phyloP scores from a whole-genome alignment of 805 yeast species.

The Scheffersomyces lignosus region DNA sequence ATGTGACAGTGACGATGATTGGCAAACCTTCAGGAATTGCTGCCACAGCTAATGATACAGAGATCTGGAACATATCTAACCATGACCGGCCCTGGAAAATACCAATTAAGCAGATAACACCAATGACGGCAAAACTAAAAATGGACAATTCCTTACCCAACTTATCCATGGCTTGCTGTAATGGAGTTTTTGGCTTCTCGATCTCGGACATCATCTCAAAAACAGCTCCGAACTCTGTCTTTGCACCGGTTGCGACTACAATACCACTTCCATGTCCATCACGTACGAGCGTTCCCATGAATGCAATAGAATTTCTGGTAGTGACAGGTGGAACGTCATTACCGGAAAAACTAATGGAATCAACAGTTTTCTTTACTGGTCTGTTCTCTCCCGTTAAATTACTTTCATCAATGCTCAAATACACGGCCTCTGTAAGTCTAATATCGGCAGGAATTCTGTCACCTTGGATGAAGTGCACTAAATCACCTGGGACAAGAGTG shows the following conservation, averaged over 20 bases:
- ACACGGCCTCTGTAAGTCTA: slow-evolving; percentile 75
- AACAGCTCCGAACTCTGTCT: slow-evolving; percentile 92
- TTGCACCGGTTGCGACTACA: slow-evolving; percentile 85
- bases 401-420: slow-evolving; percentile 86
- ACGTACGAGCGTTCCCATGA: slow-evolving; percentile 96
- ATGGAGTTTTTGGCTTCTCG: slow-evolving; percentile 97
- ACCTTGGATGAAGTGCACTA: slow-evolving; percentile 86
- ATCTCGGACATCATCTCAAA: slow-evolving; percentile 94
- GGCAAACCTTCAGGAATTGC: slow-evolving; percentile 99
- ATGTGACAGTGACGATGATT: slow-evolving; percentile 94
- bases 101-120: slow-evolving; percentile 88
- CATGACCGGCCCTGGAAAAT: slow-evolving; percentile 88
- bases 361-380: slow-evolving; percentile 71
- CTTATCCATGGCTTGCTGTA: slow-evolving; percentile 93
- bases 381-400: slow-evolving; percentile 93
- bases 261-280: slow-evolving; percentile 95
- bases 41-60: slow-evolving; percentile 97
- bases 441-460: slow-evolving; percentile 97
- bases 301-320: slow-evolving; percentile 78
- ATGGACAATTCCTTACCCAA: slow-evolving; percentile 87
- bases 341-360: slow-evolving; percentile 35
- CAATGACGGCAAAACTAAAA: slow-evolving; percentile 84
- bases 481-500: slow-evolving; percentile 91
- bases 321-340: slow-evolving; percentile 53
- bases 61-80: slow-evolving; percentile 97